Evolutionary conservation across 1,284 basidiomycete genomes (phyloP).

Genomic region (Trametes pubescens): DNA sequence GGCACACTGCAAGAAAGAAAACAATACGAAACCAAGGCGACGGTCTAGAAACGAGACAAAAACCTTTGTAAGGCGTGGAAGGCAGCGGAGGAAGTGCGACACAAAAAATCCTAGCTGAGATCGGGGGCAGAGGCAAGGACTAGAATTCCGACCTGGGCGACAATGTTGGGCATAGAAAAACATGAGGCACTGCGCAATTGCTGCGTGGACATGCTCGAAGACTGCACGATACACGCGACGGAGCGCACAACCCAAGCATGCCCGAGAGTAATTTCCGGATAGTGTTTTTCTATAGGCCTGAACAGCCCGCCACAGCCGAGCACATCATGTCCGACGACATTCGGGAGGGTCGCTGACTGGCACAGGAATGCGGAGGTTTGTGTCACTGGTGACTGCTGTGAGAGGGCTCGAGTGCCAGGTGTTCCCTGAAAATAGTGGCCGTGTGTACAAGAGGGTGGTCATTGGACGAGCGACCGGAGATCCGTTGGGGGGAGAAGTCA

Average conservation of each 20-base stretch:
- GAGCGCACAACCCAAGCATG: not conserved
- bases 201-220: not conserved
- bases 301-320: not conserved
- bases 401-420: not conserved
- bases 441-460: not conserved
- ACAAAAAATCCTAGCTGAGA: not conserved
- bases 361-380: not conserved
- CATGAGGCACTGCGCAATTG: not conserved
- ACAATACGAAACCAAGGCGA: not conserved
- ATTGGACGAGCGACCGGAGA: not conserved
- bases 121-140: not conserved
- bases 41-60: not conserved
- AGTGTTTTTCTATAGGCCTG: not conserved
- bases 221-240: not conserved
- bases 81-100: not conserved
- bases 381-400: not conserved
- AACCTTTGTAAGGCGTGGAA: not conserved
- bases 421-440: conserved; percentile 2
- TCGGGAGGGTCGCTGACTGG: not conserved
- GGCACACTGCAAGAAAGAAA: conserved; percentile 1
- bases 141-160: not conserved
- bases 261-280: not conserved
- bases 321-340: not conserved
- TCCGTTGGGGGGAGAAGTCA: not conserved
- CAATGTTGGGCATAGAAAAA: not conserved